Evolutionary conservation across 352 stramenopile species (phyloP).

Genomic region (Globisporangium rhizosaccharum): DNA sequence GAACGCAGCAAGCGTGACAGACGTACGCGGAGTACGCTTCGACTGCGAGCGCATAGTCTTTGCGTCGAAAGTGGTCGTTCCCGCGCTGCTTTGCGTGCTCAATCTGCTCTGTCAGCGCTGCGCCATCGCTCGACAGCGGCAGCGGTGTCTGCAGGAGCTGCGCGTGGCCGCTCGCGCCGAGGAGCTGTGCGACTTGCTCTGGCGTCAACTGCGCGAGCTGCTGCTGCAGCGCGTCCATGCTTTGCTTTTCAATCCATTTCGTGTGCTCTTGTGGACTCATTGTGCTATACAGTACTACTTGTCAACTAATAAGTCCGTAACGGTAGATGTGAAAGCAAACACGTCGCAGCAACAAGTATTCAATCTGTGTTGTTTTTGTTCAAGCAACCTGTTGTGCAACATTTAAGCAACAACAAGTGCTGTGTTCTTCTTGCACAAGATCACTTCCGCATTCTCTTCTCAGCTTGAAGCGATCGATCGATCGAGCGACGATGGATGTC

Average conservation of each 20-base stretch:
- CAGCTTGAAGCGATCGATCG: constrained; percentile 1
- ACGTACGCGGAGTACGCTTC: constrained; percentile 40
- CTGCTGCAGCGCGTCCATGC: constrained; percentile 21
- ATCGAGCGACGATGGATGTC: constrained; percentile 3
- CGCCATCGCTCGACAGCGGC: neutral
- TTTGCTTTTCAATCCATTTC: neutral
- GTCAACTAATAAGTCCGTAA: no score
- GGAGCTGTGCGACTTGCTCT: constrained; percentile 26
- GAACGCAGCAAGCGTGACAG: neutral
- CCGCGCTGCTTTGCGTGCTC: constrained; percentile 35
- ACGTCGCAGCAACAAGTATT: neutral
- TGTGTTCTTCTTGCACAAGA: neutral
- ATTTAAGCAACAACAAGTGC: no score
- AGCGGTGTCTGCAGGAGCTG: constrained; percentile 17
- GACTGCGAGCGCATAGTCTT: constrained; percentile 28
- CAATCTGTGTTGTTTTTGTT: neutral
- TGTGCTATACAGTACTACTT: neutral
- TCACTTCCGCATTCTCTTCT: constrained; percentile 8
- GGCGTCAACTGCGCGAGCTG: constrained; percentile 23
- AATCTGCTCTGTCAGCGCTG: constrained; percentile 5
- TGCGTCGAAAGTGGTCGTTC: constrained; percentile 47
- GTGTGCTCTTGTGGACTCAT: neutral
- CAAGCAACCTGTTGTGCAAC: neutral
- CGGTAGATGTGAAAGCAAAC: no score
- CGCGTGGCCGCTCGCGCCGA: constrained; percentile 25